These are phyloP conservation scores for Blastobotrys parvus DNA, from an alignment of 805 yeast genomes.

Conservation along the genomic window DNA sequence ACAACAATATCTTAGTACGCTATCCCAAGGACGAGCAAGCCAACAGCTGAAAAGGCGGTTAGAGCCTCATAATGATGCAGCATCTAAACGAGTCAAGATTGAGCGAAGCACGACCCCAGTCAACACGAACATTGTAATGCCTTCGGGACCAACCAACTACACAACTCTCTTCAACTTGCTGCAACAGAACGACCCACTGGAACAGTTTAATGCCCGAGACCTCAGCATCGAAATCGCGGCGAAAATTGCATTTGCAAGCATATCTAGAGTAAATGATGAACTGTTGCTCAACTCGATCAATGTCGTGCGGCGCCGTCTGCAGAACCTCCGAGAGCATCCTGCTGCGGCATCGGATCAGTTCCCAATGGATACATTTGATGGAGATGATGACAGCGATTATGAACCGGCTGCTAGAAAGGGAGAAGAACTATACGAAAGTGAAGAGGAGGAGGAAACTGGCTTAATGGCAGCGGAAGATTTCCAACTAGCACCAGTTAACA, in stretches of 20 bases:
- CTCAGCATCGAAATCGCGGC: constrained; percentile 58
- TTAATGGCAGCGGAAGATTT: constrained; percentile 36
- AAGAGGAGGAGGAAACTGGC: constrained; percentile 24
- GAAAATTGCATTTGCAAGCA: constrained; percentile 58
- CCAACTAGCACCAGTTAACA: constrained; percentile 48
- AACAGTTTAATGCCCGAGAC: constrained; percentile 59
- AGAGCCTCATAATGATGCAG: constrained; percentile 22
- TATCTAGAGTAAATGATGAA: constrained; percentile 44
- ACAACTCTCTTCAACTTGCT: constrained; percentile 62
- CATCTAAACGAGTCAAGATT: constrained; percentile 19
- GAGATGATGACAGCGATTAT: constrained; percentile 25
- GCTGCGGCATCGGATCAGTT: constrained; percentile 6
- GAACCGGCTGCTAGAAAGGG: constrained; percentile 16
- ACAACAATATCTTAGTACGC: constrained; percentile 22
- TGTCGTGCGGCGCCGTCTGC: constrained; percentile 61
- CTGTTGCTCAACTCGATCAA: constrained; percentile 57
- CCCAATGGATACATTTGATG: constrained; percentile 27
- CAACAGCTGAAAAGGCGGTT: constrained; percentile 25
- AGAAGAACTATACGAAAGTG: constrained; percentile 15
- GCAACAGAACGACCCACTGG: constrained; percentile 49
- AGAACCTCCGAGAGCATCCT: constrained; percentile 32
- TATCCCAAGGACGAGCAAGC: constrained; percentile 24
- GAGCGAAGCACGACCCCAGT: constrained; percentile 15
- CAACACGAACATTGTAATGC: constrained; percentile 17
- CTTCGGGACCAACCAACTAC: constrained; percentile 33